phyloP scores from a whole-genome alignment of 257 asterid genomes.

The Solanum bulbocastanum region DNA sequence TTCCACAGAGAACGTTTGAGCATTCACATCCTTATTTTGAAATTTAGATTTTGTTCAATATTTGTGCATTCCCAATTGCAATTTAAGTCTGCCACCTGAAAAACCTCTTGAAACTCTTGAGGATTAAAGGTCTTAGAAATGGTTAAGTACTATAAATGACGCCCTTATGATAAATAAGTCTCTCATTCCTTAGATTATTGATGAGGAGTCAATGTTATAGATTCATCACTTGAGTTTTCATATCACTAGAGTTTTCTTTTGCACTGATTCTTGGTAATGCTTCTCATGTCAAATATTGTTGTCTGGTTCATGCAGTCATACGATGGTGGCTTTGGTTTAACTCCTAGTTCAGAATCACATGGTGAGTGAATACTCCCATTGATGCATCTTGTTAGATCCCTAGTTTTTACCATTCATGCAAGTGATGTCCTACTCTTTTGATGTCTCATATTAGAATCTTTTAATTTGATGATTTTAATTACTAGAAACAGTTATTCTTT shows the following conservation, averaged over 20 bases:
- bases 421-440: background rate
- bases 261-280: background rate
- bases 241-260: background rate
- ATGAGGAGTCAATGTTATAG: background rate
- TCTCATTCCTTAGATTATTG: background rate
- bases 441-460: background rate
- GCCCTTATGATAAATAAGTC: background rate
- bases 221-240: background rate
- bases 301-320: slow-evolving; percentile 61
- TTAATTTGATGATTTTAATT: background rate
- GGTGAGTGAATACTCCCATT: slow-evolving; percentile 49
- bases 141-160: background rate
- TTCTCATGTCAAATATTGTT: background rate
- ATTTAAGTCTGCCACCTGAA: background rate
- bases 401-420: background rate
- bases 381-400: background rate
- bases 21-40: background rate
- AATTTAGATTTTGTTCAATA: background rate
- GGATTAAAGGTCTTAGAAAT: background rate
- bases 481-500: background rate
- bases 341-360: slow-evolving; percentile 92
- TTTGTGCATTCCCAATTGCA: background rate
- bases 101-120: background rate
- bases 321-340: slow-evolving; percentile 92
- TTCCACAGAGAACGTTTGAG: background rate